Evolutionary conservation across 495 filamentous ascomycete genomes (phyloP), one percentile per base, ranked within the genome.

Genomic region (Talaromyces stipitatus): DNA sequence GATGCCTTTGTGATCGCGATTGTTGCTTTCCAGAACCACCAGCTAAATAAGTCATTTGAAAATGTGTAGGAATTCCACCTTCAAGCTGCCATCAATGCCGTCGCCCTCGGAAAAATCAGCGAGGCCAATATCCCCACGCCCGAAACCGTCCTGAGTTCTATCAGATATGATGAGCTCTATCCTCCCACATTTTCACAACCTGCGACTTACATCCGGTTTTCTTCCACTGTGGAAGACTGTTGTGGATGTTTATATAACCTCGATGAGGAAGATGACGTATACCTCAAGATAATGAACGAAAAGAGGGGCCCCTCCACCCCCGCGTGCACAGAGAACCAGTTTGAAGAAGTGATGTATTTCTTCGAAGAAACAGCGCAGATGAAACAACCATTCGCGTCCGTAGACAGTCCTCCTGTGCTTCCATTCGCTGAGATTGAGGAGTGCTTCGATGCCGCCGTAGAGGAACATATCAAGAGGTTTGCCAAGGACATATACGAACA

Each of bases 151-250:
- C 71, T 76, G 64, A 90, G 86, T 65, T 80, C 78, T 54, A 79
- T 89, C 61, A 79, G 85, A 68, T 98, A 96, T 87, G 89, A 92
- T 64, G 78, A 86, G 59, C 82, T 96, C 53, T 97, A 97, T 68
- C 83, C 89, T 29, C 82, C 80, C 50, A 71, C 75, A 45, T 95
- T 91, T 73, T 80, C 82, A 65, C 85, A 94, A 65, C 90, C 95
- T 28, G 83, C 87, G 59, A 91, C 91, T 53, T 97, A 97, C 72
- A 96, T 97, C 65, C 90, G 94, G 67, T 98, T 95, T 76, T 96
- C 92, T 57, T 91, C 92, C 57, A 98, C 94, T 3, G 95, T 98
- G 50, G 94, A 98, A 74, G 94, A 98, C 68, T 92, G 86, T 63
- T 83, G 85, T 62, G 86, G 89, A 59, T 87, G 84, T 66, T 82